phyloP scores from a whole-genome alignment of 2,329 filamentous ascomycete species.

The Verticillium dahliae region DNA sequence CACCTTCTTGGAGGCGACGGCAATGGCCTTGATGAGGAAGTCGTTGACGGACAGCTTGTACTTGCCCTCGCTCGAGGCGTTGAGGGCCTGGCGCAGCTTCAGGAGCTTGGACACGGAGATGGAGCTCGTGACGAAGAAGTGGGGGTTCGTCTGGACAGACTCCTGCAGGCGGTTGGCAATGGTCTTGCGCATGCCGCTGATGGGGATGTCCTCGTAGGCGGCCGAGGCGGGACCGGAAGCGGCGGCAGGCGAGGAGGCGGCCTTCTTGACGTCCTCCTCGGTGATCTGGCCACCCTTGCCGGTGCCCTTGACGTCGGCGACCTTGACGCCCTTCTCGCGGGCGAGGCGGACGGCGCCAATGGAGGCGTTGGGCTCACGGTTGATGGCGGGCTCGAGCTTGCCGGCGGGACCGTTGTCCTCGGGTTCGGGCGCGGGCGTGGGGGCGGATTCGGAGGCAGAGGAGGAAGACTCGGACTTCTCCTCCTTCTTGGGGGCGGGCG shows the following conservation, averaged over 20 bases:
- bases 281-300: constrained; percentile 83
- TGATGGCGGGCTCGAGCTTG: constrained; percentile 74
- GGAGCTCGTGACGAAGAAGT: constrained; percentile 92
- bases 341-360: constrained; percentile 75
- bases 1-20: constrained; percentile 83
- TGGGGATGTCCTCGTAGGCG: constrained; percentile 75
- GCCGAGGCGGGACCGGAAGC: constrained; percentile 50
- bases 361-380: constrained; percentile 70
- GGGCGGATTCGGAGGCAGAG: constrained; percentile 50
- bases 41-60: constrained; percentile 99
- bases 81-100: constrained; percentile 91
- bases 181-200: constrained; percentile 94
- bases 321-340: constrained; percentile 72
- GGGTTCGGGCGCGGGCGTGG: constrained; percentile 46
- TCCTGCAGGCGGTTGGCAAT: constrained; percentile 82
- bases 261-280: constrained; percentile 90
- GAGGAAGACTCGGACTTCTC: constrained; percentile 56
- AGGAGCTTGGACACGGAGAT: constrained; percentile 92
- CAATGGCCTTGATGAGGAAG: constrained; percentile 96
- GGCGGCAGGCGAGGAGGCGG: constrained; percentile 49
- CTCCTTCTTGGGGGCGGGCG: constrained; percentile 60
- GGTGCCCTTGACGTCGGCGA: constrained; percentile 77
- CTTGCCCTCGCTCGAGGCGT: constrained; percentile 79
- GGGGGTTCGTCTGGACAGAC: constrained; percentile 89
- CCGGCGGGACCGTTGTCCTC: constrained; percentile 66